Evolutionary conservation across 345 rosid genomes (phyloP).

Genomic region (Gossypioides kirkii): DNA sequence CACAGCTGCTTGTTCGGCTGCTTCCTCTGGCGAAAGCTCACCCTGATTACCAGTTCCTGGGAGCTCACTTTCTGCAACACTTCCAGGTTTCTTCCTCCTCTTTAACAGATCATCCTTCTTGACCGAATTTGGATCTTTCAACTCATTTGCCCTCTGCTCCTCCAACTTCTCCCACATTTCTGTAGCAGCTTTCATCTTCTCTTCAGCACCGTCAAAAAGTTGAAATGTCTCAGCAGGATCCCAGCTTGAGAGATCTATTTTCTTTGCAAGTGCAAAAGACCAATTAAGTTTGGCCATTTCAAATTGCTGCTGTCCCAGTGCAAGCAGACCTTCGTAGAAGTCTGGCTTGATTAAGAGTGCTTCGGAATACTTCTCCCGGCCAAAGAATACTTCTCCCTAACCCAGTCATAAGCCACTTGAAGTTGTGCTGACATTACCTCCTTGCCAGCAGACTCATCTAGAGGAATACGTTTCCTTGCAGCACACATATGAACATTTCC

Average conservation of each 20-base stretch:
- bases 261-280: conserved; percentile 79
- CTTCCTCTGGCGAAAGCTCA: conserved; percentile 70
- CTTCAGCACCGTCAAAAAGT: conserved; percentile 79
- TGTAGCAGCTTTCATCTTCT: conserved; percentile 90
- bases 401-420: conserved; percentile 88
- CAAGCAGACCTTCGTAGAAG: conserved; percentile 91
- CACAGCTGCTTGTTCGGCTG: conserved; percentile 90
- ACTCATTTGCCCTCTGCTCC: conserved; percentile 64
- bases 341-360: conserved; percentile 84
- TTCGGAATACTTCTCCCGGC: conserved; percentile 74
- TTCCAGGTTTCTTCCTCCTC: conserved; percentile 73
- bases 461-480: conserved; percentile 90
- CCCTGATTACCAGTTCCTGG: conserved; percentile 31
- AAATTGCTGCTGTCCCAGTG: conserved; percentile 91
- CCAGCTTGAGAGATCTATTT: conserved; percentile 71
- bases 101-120: conserved; percentile 73
- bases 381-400: conserved; percentile 75
- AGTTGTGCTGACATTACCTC: conserved; percentile 65
- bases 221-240: conserved; percentile 66
- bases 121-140: conserved; percentile 59
- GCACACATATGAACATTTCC: conserved; percentile 99
- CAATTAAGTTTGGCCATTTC: conserved; percentile 99
- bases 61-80: conserved; percentile 40
- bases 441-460: conserved; percentile 78
- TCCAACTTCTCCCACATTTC: conserved; percentile 97